Evolutionary conservation across 345 rosid species (phyloP).

Genomic region (Orychophragmus violaceus): DNA sequence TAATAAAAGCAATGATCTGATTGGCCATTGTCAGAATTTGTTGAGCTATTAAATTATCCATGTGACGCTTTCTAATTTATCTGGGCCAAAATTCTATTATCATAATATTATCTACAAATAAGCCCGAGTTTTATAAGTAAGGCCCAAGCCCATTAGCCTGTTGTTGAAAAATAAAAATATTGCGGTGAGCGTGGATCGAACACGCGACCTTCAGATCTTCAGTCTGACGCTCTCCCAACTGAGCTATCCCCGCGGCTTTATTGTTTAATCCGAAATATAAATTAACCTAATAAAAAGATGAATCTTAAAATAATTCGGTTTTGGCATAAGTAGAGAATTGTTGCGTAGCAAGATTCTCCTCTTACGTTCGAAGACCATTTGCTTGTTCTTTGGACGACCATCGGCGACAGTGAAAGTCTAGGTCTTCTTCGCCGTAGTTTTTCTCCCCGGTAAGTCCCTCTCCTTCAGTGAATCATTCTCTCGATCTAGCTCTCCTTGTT

Average conservation of each 20-base stretch:
- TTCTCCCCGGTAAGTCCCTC: neutral
- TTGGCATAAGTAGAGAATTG: conserved; percentile 20
- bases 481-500: neutral
- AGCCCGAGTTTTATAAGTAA: neutral
- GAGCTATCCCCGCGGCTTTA: conserved; percentile 58
- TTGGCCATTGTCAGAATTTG: conserved; percentile 14
- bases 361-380: conserved; percentile 23
- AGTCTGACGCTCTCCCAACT: conserved; percentile 95
- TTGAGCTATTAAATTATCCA: neutral
- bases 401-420: conserved; percentile 17
- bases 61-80: neutral
- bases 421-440: neutral
- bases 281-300: neutral
- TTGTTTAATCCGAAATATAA: fast-evolving
- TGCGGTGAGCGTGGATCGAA: conserved; percentile 97
- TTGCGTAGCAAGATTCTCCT: conserved; percentile 9
- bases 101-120: neutral
- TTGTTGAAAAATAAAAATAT: neutral
- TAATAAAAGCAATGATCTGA: neutral
- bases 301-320: neutral
- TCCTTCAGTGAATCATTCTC: neutral
- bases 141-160: neutral
- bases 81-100: neutral
- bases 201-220: conserved; percentile 99
- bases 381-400: conserved; percentile 20